Base-by-base conservation (phyloP, 1,284 basidiomycete genomes). In the Fomitopsis pinicola region DNA sequence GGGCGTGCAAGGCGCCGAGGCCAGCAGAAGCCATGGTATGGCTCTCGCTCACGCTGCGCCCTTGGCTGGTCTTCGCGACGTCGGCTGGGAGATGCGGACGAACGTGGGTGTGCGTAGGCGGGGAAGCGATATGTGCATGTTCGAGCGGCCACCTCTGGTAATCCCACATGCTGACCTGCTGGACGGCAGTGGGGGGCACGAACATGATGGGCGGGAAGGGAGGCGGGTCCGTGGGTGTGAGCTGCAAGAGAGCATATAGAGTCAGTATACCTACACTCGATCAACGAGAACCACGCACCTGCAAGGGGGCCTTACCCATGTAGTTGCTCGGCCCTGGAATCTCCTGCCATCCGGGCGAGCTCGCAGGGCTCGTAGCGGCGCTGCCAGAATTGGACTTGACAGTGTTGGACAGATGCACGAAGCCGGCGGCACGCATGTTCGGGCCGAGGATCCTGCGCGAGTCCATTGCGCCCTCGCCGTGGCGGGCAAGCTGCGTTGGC, bases 371-470 rank as follows among this genome's bases (percentile, higher is more conserved):
- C n/a, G 48, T 55, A 1, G 46, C 12, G 2, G 46, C 26, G 12
- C 46, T 48, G 26, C 46, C 40, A 7, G 35, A 42, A 12, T 22
- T 14, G 4, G 62, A 45, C 19, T 60, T 35, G 38, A 64, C 48
- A 28, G 64, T 63, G 46, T 70, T 62, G 2, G 69, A 55, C 59
- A 72, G 66, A 54, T 68, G 69, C 9, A 72, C 69, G 63, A 73
- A 73, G 22, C 72, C 72, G 15, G 72, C 72, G 7, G 71, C 72
- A 40, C 69, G 66, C 72, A 73, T 73, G 55, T 69, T 72, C 53
- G 69, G 66, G n/a, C 70, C 71, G 22, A 73, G 68, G 33, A 69
- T 67, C 28, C 63, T 64, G 36, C 71, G 70, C n/a, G 71, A 66
- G 61, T 71, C 70, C 59, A 71, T 52, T 17, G 72, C 72, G 22